Conservation (phyloP, 2,329 filamentous ascomycete genomes). For the Cryphonectria japonica region DNA sequence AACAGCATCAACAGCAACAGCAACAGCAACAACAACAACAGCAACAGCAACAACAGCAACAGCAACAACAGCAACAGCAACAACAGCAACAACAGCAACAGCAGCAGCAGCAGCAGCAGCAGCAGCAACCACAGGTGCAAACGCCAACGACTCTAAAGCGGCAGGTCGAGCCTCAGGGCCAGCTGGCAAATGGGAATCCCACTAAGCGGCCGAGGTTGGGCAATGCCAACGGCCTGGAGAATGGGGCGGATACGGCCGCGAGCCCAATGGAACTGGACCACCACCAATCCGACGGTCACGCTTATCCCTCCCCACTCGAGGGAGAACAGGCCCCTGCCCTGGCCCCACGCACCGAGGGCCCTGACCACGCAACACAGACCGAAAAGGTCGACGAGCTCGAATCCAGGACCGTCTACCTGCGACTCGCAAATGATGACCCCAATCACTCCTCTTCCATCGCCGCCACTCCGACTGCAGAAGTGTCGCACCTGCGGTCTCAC, state of each 20-base stretch:
- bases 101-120: constrained; percentile 29
- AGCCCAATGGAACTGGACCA: constrained; percentile 65
- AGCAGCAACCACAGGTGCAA: constrained; percentile 32
- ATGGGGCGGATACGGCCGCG: constrained; percentile 54
- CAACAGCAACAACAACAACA: too few species aligned
- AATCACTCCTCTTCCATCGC: constrained; percentile 39
- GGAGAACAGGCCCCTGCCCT: constrained; percentile 59
- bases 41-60: background rate
- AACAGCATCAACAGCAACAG: constrained; percentile 31
- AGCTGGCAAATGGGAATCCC: constrained; percentile 58
- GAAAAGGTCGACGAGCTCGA: constrained; percentile 66
- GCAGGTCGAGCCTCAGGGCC: constrained; percentile 49
- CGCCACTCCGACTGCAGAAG: constrained; percentile 42
- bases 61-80: background rate
- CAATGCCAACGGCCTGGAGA: constrained; percentile 58
- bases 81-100: constrained; percentile 26
- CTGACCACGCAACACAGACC: constrained; percentile 66
- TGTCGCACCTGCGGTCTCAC: constrained; percentile 40
- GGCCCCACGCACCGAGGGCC: constrained; percentile 60
- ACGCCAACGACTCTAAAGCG: constrained; percentile 53
- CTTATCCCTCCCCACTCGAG: constrained; percentile 67
- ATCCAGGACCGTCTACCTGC: constrained; percentile 63
- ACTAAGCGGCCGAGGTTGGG: constrained; percentile 63
- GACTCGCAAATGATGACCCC: constrained; percentile 51
- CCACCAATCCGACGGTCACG: constrained; percentile 56